Conservation (phyloP, 1,139 yeast species). For the Yamadazyma conglobata region DNA sequence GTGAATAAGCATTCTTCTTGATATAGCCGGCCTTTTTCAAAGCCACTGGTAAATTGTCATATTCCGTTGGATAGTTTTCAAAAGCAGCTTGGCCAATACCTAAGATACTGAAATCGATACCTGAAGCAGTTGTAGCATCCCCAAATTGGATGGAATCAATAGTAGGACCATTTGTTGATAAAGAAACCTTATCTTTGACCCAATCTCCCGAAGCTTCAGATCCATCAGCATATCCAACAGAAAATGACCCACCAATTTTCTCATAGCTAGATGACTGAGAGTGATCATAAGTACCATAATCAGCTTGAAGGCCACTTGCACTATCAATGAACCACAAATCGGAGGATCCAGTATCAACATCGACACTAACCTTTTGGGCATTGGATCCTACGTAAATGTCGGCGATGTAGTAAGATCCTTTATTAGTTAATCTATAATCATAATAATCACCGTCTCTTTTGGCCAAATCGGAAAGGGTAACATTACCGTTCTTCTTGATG, state of each 20-base stretch:
- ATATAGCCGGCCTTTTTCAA: conserved; percentile 26
- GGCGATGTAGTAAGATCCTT: conserved; percentile 44
- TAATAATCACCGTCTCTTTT: conserved; percentile 4
- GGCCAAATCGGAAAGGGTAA: background rate
- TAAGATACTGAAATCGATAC: conserved; percentile 34
- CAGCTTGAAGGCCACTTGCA: conserved; percentile 9
- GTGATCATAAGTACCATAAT: conserved; percentile 13
- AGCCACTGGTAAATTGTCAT: conserved; percentile 25
- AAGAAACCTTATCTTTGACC: conserved; percentile 45
- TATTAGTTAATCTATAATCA: conserved; percentile 5
- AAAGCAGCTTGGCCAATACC: conserved; percentile 33
- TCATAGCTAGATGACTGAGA: conserved; percentile 24
- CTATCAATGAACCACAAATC: conserved; percentile 38
- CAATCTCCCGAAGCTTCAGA: conserved; percentile 59
- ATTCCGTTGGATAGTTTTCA: conserved; percentile 14
- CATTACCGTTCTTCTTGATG: conserved; percentile 1
- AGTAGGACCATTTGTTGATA: conserved; percentile 9
- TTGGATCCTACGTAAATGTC: conserved; percentile 35
- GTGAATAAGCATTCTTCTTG: conserved; percentile 29
- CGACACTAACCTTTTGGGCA: conserved; percentile 26
- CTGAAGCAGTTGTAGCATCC: conserved; percentile 7
- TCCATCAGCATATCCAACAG: conserved; percentile 56
- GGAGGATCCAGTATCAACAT: conserved; percentile 47
- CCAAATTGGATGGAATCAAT: conserved; percentile 7
- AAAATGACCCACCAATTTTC: conserved; percentile 30